These are phyloP conservation scores for Exophiala aquamarina DNA, from an alignment of 2,329 filamentous ascomycete genomes.

Conservation along the genomic window DNA sequence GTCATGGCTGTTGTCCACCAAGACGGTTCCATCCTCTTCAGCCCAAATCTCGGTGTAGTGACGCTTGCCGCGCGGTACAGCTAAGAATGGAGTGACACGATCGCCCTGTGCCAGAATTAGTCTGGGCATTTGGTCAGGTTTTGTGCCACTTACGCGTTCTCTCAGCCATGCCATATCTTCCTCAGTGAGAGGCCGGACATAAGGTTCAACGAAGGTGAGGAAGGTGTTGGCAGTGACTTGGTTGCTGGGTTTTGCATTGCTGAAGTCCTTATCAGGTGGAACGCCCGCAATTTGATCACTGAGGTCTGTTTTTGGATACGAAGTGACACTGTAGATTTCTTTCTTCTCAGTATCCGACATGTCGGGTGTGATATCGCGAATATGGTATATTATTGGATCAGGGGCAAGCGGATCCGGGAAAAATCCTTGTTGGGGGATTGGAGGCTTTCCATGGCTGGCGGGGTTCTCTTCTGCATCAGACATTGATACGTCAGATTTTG, in stretches of 20 bases:
- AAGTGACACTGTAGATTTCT: slow-evolving; percentile 81
- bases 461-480: slow-evolving; percentile 47
- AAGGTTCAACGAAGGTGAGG: slow-evolving; percentile 87
- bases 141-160: slow-evolving; percentile 61
- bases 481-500: slow-evolving; percentile 63
- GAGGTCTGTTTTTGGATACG: slow-evolving; percentile 78
- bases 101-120: slow-evolving; percentile 60
- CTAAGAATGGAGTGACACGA: slow-evolving; percentile 76
- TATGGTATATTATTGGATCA: slow-evolving; percentile 93
- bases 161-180: slow-evolving; percentile 92
- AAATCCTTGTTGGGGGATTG: slow-evolving; percentile 77
- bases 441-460: slow-evolving; percentile 60
- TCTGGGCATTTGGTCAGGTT: neutral
- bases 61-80: slow-evolving; percentile 79
- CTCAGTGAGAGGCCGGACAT: slow-evolving; percentile 83
- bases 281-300: slow-evolving; percentile 82
- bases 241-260: slow-evolving; percentile 85
- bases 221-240: slow-evolving; percentile 95
- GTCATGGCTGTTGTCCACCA: slow-evolving; percentile 68
- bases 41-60: slow-evolving; percentile 92
- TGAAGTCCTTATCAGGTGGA: slow-evolving; percentile 93
- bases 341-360: slow-evolving; percentile 86
- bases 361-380: slow-evolving; percentile 68
- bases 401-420: slow-evolving; percentile 86
- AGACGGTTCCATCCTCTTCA: slow-evolving; percentile 82